Evolutionary conservation across 1,284 basidiomycete species (phyloP), one percentile per base, ranked within the genome.

Genomic region (Golubevia sp.): DNA sequence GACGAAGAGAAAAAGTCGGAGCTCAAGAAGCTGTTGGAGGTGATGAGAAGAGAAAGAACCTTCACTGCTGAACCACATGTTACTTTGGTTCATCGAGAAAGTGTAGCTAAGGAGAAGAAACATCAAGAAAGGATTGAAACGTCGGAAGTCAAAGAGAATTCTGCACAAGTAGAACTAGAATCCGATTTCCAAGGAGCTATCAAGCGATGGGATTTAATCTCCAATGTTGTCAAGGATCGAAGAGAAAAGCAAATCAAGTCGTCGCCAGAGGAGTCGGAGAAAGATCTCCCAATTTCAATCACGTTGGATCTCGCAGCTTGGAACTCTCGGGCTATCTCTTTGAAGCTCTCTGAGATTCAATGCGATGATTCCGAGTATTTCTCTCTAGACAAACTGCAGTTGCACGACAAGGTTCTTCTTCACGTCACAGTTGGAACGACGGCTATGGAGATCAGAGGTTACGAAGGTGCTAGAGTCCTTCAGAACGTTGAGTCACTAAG

Each of bases 351-450:
- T 56, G 49, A 44, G 61, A 21, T 52, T 55, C 13, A 25, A 18
- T 21, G 58, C 52, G 20, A 61, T 27, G 3, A 44, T 49, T 27
- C 24, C 21, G 13, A 34, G 67, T 48, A 26, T 8, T 21, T 8
- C 26, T 21, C 26, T 67, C 13, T 55, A 64, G 23, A 25, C 38
- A 3, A 55, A 27, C 11, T 77, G 75, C 70, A 55, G 52, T 2
- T 72, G 73, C 11, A 53, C n/a, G 13, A 25, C 13, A n/a, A 53
- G 13, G n/a, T n/a, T 25, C 13, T 53, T 23, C 11, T 26, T 2
- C 80, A 83, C 50, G 67, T 83, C 21, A 83, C 80, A 13, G 55
- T 83, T 3, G 78, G 70, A 1, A 78, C 77, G 1, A 24, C 51
- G 3, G n/a, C 59, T 2, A 48, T 57, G 5, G 55, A 58, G 2